Conservation (phyloP, 257 asterid species). For the Solanum chilense region DNA sequence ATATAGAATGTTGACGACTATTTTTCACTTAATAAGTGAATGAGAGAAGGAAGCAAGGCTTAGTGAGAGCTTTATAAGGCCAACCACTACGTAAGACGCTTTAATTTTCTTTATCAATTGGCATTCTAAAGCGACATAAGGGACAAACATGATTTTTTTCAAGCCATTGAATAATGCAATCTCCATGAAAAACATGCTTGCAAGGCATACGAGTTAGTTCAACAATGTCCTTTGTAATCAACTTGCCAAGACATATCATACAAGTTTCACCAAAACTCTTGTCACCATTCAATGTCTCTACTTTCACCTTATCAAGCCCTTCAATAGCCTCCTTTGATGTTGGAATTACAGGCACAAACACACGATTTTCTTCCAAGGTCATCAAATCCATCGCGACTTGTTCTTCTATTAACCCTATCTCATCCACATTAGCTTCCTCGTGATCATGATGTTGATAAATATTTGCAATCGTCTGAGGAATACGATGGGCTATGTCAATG, state of each 20-base stretch:
- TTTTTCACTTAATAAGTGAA: too few relatives aligned
- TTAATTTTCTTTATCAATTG: neutral
- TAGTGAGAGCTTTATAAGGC: neutral
- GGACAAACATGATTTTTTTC: neutral
- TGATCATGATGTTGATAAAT: neutral
- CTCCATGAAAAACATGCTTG: neutral
- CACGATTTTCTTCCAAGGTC: neutral
- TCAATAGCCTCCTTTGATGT: neutral
- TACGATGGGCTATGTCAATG: neutral
- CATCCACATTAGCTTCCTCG: neutral
- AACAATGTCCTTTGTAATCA: neutral
- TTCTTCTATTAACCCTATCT: neutral
- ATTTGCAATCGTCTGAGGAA: neutral
- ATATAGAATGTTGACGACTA: neutral
- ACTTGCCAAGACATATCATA: neutral
- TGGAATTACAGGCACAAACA: neutral
- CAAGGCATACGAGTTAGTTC: neutral
- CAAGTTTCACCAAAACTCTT: neutral
- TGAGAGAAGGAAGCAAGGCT: too few relatives aligned
- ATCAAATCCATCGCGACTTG: neutral
- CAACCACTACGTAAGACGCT: fast-evolving
- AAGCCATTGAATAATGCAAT: neutral
- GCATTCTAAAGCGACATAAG: neutral
- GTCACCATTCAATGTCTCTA: neutral
- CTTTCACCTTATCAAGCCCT: neutral